Evolutionary conservation across 108 stramenopile species (phyloP), one percentile per base, ranked within the genome.

Genomic region (Cylindrotheca closterium): DNA sequence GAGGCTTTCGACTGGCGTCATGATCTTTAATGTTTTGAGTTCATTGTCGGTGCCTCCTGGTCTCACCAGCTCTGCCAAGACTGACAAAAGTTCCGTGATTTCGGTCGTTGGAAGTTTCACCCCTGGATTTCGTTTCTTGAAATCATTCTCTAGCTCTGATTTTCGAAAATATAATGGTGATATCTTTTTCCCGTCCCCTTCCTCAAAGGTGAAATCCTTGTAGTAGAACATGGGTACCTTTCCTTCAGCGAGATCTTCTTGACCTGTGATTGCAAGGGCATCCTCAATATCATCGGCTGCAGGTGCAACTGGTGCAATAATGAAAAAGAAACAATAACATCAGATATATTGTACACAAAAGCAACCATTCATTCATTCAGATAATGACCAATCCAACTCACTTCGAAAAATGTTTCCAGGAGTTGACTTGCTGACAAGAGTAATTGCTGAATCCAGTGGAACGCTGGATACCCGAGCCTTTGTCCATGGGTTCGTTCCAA

Each of bases 171-270:
- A 92, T 7, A 92, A 60, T 3, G 87, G 91, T 21, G 63, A 63
- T 47, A 27, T 59, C 46, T 75, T 21, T 28, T 67, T 65, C 17
- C 69, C 78, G 7, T 47, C 50, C n/a, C n/a, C n/a, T 21, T 63
- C 60, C 19, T 37, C 34, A 28, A 79, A 71, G 25, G 61, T 64
- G 63, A 88, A 85, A 51, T 92, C 84, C 53, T 83, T 82, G 24
- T 85, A 51, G 59, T 92, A 92, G 67, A 92, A 92, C 26, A 92
- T 52, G 19, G 91, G 91, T 4, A 83, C 85, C 57, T 88, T 88
- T 8, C 87, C 87, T 73, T 92, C 91, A n/a, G 85, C 81, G 48
- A 92, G 59, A 37, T 70, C 68, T 60, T 92, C 84, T 52, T 81
- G 63, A 23, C 69, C 77, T 0, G 71, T 71, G 3, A 85, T 34